Percentiles rank a stretch among this genome's conserved stretches.
These are phyloP conservation scores for Aspergillus pseudotamarii DNA, from an alignment of 2,329 filamentous ascomycete species.

Conservation along the genomic window DNA sequence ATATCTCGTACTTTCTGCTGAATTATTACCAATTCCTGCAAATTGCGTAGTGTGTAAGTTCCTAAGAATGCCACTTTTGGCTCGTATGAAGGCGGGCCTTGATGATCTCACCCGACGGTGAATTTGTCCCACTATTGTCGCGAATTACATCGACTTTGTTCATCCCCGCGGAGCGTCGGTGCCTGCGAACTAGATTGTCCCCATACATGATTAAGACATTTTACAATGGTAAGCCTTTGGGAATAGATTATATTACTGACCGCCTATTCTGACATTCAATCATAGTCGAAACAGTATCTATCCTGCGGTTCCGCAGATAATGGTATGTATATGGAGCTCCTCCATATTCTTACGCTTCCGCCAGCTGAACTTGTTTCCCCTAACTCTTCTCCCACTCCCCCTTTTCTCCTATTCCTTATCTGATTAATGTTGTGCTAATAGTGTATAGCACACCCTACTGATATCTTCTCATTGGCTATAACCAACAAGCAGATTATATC, in stretches of 20 bases:
- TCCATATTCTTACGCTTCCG: background rate
- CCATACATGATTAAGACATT: background rate
- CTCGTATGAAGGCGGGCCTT: background rate
- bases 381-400: background rate
- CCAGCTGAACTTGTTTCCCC: background rate
- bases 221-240: constrained; percentile 25
- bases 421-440: constrained; percentile 25
- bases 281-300: constrained; percentile 95
- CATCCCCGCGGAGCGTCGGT: background rate
- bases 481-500: constrained; percentile 76
- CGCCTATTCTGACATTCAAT: constrained; percentile 10
- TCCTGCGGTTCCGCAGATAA: constrained; percentile 88
- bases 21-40: background rate
- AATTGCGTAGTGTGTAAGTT: background rate
- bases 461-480: constrained; percentile 81
- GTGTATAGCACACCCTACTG: constrained; percentile 71
- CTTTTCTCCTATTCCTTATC: background rate
- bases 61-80: background rate
- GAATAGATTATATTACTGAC: background rate
- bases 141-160: background rate
- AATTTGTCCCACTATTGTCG: constrained; percentile 8
- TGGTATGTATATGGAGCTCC: constrained; percentile 55
- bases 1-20: background rate
- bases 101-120: constrained; percentile 11
- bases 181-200: background rate